Percentiles rank a stretch among this genome's conserved stretches.
phyloP scores from a whole-genome alignment of 306 rosid genomes.

The Erythrophleum fordii region DNA sequence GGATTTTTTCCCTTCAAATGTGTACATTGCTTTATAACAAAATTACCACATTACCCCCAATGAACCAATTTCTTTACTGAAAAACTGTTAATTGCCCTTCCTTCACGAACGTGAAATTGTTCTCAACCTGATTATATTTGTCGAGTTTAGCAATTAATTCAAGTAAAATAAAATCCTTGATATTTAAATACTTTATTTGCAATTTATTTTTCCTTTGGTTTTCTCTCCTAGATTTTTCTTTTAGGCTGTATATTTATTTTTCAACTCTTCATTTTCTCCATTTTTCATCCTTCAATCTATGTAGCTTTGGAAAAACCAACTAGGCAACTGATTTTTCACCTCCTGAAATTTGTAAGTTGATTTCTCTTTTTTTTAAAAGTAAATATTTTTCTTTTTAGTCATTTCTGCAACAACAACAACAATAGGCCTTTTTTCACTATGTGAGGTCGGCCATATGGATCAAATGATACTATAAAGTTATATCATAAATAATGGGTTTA shows the following conservation, averaged over 20 bases:
- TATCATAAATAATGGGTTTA: too few species aligned
- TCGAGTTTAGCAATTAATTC: conserved; percentile 60
- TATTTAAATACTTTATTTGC: conserved; percentile 19
- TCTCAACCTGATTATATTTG: conserved; percentile 69
- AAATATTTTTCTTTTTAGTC: conserved; percentile 19
- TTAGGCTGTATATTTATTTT: conserved; percentile 44
- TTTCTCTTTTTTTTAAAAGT: conserved; percentile 48
- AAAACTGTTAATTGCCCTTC: conserved; percentile 44
- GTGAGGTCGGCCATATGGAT: too few species aligned
- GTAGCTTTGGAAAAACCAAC: conserved; percentile 58
- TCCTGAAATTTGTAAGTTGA: conserved; percentile 46
- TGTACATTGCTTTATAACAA: too few species aligned
- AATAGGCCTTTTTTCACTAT: too few species aligned
- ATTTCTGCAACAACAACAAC: too few species aligned
- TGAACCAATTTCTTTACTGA: background rate
- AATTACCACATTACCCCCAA: conserved; percentile 49
- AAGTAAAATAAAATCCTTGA: conserved; percentile 14
- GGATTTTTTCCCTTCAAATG: conserved; percentile 28
- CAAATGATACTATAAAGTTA: too few species aligned
- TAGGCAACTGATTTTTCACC: conserved; percentile 45
- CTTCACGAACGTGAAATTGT: conserved; percentile 70
- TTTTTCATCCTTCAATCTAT: conserved; percentile 56
- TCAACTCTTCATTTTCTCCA: conserved; percentile 37
- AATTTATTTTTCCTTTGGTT: too few species aligned
- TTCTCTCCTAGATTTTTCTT: conserved; percentile 30